These are phyloP conservation scores for Penicillium waksmanii DNA, from an alignment of 495 filamentous ascomycete genomes.

Conservation along the genomic window DNA sequence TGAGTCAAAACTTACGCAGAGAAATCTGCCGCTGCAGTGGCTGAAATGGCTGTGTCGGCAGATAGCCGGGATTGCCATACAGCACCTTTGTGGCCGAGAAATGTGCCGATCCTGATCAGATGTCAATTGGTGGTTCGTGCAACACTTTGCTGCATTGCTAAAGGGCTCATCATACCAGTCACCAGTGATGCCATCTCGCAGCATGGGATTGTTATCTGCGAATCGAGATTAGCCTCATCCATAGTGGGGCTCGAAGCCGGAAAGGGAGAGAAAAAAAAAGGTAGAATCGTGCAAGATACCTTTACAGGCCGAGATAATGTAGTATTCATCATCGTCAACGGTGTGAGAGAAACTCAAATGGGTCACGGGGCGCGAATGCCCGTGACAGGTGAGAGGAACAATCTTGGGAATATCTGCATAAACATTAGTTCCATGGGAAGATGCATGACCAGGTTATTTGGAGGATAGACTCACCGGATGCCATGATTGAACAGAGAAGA, in stretches of 20 bases:
- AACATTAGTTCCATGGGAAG: not conserved
- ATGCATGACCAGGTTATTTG: not conserved
- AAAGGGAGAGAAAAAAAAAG: not conserved
- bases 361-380: constrained; percentile 93
- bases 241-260: not conserved
- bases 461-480: constrained; percentile 17
- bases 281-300: constrained; percentile 51
- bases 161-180: constrained; percentile 70
- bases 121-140: not conserved
- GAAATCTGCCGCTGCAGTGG: constrained; percentile 94
- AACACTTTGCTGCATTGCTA: not conserved
- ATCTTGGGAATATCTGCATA: constrained; percentile 63
- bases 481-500: constrained; percentile 14
- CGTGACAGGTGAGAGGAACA: constrained; percentile 95
- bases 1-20: constrained; percentile 67
- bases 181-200: constrained; percentile 93
- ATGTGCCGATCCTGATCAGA: constrained; percentile 85
- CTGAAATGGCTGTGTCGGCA: constrained; percentile 82
- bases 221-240: constrained; percentile 9
- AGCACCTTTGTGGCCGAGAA: constrained; percentile 96
- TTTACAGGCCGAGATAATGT: constrained; percentile 98
- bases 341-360: constrained; percentile 92
- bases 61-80: constrained; percentile 95
- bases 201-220: constrained; percentile 95
- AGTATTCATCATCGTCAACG: constrained; percentile 85